A percentile compares a stretch with the other conserved stretches of the same genome.
Conservation (phyloP, 129 eudicot genomes). For the Solidago caesia region DNA sequence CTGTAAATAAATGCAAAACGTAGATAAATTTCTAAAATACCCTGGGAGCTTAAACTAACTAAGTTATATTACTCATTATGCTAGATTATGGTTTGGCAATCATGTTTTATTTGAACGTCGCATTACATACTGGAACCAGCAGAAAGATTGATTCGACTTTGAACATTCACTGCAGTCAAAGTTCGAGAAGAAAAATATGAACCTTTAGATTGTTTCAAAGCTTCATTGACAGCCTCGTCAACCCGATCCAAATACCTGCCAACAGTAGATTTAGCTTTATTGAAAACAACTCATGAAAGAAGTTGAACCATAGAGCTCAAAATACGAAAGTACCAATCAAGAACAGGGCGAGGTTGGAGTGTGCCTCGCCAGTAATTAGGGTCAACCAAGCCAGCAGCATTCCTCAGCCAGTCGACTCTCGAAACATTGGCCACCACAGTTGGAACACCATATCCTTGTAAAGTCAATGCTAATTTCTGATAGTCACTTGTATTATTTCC, state of each 20-base stretch:
- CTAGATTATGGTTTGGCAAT: neutral
- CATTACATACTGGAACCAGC: neutral
- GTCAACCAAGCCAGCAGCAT: constrained; percentile 94
- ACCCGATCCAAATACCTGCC: constrained; percentile 75
- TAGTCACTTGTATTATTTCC: constrained; percentile 88
- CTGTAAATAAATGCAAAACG: neutral
- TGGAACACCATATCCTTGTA: constrained; percentile 77
- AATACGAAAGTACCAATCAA: constrained; percentile 66
- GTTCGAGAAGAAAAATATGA: neutral
- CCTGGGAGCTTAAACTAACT: neutral
- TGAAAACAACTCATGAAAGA: constrained; percentile 1
- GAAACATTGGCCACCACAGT: constrained; percentile 75
- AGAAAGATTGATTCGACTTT: too few relatives aligned
- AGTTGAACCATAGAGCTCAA: neutral
- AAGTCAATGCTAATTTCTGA: constrained; percentile 57
- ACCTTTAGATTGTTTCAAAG: constrained; percentile 84
- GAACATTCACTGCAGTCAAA: neutral
- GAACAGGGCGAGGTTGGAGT: constrained; percentile 93
- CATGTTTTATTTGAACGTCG: neutral
- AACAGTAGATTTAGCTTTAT: constrained; percentile 1
- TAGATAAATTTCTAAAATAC: too few relatives aligned
- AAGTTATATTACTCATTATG: neutral
- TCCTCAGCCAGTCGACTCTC: constrained; percentile 93
- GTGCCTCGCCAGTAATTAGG: constrained; percentile 94
- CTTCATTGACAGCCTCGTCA: constrained; percentile 82